Evolutionary conservation across 2,329 filamentous ascomycete genomes (phyloP).

Genomic region (Neonectria faginata): DNA sequence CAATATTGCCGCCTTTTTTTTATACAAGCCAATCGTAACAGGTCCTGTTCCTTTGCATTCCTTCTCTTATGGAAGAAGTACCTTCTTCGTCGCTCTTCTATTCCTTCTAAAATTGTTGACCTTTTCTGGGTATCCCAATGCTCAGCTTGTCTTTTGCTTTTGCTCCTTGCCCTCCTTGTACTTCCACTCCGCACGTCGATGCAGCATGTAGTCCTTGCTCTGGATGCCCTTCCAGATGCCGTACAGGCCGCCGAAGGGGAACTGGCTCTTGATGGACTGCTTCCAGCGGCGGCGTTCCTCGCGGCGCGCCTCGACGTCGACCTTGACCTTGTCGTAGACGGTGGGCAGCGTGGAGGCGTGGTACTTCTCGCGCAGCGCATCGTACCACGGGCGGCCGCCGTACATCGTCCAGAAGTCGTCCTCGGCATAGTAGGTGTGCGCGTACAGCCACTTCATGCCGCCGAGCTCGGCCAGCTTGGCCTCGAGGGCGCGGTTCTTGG

Average conservation of each 20-base stretch:
- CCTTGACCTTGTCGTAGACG: conserved; percentile 75
- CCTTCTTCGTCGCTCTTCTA: background rate
- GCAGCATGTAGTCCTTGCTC: conserved; percentile 67
- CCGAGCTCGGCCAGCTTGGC: conserved; percentile 70
- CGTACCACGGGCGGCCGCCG: conserved; percentile 65
- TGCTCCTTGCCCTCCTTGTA: conserved; percentile 53
- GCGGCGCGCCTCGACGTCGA: conserved; percentile 59
- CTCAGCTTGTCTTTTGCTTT: conserved; percentile 1
- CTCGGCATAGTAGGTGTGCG: conserved; percentile 80
- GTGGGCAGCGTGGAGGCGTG: conserved; percentile 67
- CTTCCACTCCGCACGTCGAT: conserved; percentile 66
- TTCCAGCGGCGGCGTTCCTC: conserved; percentile 53
- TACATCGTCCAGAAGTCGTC: conserved; percentile 75
- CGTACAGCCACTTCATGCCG: conserved; percentile 86
- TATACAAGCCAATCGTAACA: background rate
- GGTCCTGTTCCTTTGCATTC: background rate
- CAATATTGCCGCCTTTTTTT: background rate
- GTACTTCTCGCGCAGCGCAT: conserved; percentile 69
- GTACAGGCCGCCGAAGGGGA: conserved; percentile 69
- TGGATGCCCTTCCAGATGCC: conserved; percentile 70
- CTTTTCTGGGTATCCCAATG: conserved; percentile 34
- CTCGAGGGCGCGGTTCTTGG: conserved; percentile 75
- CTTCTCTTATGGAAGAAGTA: background rate
- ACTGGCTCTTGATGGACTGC: conserved; percentile 59
- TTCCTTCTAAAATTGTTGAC: background rate